phyloP scores from a whole-genome alignment of 2,329 filamentous ascomycete genomes.

The Corniculantispora saksenae region DNA sequence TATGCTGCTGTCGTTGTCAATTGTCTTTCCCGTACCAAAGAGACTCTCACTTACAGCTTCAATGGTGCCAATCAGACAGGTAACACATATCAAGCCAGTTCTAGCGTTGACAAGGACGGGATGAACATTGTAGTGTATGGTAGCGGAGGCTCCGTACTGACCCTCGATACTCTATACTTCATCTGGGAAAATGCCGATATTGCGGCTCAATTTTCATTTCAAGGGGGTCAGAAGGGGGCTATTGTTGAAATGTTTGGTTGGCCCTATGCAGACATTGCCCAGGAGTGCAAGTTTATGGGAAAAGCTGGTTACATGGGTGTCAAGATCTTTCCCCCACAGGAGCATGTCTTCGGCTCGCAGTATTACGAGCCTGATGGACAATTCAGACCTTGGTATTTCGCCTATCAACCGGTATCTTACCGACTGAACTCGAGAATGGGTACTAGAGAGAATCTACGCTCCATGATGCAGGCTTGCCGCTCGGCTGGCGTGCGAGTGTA shows the following conservation, averaged over 20 bases:
- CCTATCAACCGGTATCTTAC: constrained; percentile 15
- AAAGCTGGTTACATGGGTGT: constrained; percentile 13
- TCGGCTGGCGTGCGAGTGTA: background rate
- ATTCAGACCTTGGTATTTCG: constrained; percentile 13
- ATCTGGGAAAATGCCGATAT: constrained; percentile 8
- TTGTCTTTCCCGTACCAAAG: background rate
- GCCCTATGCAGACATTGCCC: constrained; percentile 12
- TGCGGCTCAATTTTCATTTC: background rate
- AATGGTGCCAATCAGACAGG: constrained; percentile 12
- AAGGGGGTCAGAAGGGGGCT: constrained; percentile 2
- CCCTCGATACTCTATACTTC: constrained; percentile 11
- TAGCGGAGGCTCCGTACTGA: background rate
- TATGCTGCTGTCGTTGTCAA: constrained; percentile 5
- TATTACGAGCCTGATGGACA: constrained; percentile 15
- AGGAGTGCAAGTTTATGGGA: constrained; percentile 5
- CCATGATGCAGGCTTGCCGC: constrained; percentile 12
- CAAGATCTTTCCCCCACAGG: constrained; percentile 10
- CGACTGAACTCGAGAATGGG: constrained; percentile 6
- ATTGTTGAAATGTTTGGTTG: constrained; percentile 14
- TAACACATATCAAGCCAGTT: constrained; percentile 7
- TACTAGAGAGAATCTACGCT: background rate
- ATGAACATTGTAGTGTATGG: constrained; percentile 1
- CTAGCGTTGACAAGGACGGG: background rate
- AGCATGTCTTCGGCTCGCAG: background rate
- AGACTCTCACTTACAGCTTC: constrained; percentile 3